These are phyloP conservation scores for Aspergillus phoenicis DNA, from an alignment of 2,329 filamentous ascomycete genomes.

Conservation along the genomic window DNA sequence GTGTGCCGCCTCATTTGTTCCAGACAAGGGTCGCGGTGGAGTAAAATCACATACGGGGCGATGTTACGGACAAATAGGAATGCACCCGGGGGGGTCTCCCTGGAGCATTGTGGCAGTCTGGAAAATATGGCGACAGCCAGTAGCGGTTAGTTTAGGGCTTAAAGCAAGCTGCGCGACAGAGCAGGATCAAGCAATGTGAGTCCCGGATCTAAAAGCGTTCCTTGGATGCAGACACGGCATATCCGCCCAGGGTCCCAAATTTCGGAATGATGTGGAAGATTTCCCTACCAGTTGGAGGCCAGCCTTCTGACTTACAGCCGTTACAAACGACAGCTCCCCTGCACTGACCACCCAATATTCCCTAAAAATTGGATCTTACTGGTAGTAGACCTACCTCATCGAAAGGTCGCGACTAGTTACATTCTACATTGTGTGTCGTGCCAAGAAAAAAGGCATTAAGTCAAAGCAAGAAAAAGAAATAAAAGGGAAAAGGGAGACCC, in stretches of 20 bases:
- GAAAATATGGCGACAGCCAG: conserved; percentile 14
- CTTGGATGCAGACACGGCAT: conserved; percentile 23
- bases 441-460: not conserved
- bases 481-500: not conserved
- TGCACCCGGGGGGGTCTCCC: conserved; percentile 16
- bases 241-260: conserved; percentile 18
- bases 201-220: conserved; percentile 18
- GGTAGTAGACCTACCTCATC: not conserved
- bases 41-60: conserved; percentile 12
- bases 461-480: not conserved
- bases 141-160: conserved; percentile 13
- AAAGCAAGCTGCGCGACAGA: conserved; percentile 20
- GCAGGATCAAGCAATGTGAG: conserved; percentile 9
- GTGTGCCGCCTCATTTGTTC: conserved; percentile 27
- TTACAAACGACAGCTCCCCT: conserved; percentile 20
- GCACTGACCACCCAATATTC: conserved; percentile 28
- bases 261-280: conserved; percentile 20
- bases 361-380: not conserved
- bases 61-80: conserved; percentile 25
- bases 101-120: conserved; percentile 11
- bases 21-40: conserved; percentile 18
- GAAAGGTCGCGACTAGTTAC: not conserved
- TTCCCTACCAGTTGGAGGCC: conserved; percentile 18
- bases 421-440: not conserved
- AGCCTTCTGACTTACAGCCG: conserved; percentile 24